These are phyloP conservation scores for Phytophthora sp. DNA, from an alignment of 352 stramenopile genomes.

Conservation along the genomic window DNA sequence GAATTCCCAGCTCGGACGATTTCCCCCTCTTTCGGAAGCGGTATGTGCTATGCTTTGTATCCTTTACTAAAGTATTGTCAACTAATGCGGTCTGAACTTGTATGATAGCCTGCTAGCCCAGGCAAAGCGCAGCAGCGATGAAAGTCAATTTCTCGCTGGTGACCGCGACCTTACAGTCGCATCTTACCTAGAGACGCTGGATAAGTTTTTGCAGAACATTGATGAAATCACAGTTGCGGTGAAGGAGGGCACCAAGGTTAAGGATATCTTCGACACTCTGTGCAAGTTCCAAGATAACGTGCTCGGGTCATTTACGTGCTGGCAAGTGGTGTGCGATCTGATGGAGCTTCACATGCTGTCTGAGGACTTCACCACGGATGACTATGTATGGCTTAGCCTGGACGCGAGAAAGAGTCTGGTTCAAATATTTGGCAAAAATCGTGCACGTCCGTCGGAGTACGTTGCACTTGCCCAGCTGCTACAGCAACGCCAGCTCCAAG, in stretches of 20 bases:
- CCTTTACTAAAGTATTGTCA: not conserved
- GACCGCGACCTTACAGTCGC: constrained; percentile 62
- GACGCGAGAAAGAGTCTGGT: constrained; percentile 80
- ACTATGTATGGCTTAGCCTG: constrained; percentile 85
- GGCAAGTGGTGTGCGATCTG: constrained; percentile 82
- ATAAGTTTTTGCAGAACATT: constrained; percentile 70
- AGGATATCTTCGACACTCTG: constrained; percentile 68
- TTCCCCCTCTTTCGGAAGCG: constrained; percentile 75
- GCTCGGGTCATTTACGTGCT: constrained; percentile 88
- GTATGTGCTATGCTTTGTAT: constrained; percentile 19
- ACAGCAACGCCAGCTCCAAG: constrained; percentile 77
- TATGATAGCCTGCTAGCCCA: constrained; percentile 44
- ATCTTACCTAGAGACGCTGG: constrained; percentile 68
- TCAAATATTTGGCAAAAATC: constrained; percentile 86
- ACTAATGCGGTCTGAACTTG: not conserved
- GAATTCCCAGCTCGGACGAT: constrained; percentile 75
- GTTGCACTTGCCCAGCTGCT: constrained; percentile 69
- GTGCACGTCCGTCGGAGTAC: constrained; percentile 71
- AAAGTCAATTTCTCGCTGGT: constrained; percentile 55
- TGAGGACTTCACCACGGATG: constrained; percentile 56
- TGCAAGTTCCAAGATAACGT: constrained; percentile 71
- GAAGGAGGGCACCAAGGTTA: constrained; percentile 52
- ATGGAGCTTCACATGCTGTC: constrained; percentile 77
- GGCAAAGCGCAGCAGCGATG: constrained; percentile 63
- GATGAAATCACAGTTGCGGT: constrained; percentile 64